Evolutionary conservation across 2,329 filamentous ascomycete genomes (phyloP).

Genomic region (Hypoxylon sp.): DNA sequence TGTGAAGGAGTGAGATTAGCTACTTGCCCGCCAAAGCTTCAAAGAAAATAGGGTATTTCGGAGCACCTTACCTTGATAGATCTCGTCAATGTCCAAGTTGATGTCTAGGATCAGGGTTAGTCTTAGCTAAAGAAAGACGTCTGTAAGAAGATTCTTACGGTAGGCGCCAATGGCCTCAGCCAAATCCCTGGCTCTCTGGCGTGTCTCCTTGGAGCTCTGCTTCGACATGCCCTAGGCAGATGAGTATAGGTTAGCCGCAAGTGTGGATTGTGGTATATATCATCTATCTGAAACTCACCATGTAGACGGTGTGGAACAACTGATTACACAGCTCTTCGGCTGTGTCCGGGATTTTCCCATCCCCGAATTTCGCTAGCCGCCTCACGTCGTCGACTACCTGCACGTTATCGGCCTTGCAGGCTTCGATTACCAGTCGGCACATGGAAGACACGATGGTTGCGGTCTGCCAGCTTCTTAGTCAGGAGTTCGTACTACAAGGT

Average conservation of each 20-base stretch:
- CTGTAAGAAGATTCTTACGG: conserved; percentile 44
- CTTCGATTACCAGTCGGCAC: conserved; percentile 63
- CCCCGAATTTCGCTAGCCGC: conserved; percentile 43
- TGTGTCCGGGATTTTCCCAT: conserved; percentile 55
- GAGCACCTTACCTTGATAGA: conserved; percentile 53
- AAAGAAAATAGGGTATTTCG: not conserved
- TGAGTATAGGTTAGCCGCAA: not conserved
- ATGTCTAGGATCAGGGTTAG: conserved; percentile 52
- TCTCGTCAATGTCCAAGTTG: conserved; percentile 76
- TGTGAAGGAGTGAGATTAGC: not conserved
- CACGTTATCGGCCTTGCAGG: conserved; percentile 53
- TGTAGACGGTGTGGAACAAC: conserved; percentile 65
- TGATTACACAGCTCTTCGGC: conserved; percentile 66
- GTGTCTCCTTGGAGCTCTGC: conserved; percentile 71
- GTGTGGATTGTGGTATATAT: not conserved
- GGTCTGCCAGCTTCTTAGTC: conserved; percentile 13
- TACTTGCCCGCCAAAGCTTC: not conserved
- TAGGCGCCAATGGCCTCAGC: conserved; percentile 70
- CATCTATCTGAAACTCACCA: conserved; percentile 49
- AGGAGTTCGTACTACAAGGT: conserved; percentile 42
- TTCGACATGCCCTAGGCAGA: conserved; percentile 67
- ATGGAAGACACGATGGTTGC: conserved; percentile 53
- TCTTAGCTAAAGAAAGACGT: not conserved
- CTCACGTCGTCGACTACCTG: conserved; percentile 51
- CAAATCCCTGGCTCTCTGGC: conserved; percentile 69